Evolutionary conservation across 1,284 basidiomycete genomes (phyloP), one percentile per base, ranked within the genome.

Genomic region (Schizophyllum amplum): DNA sequence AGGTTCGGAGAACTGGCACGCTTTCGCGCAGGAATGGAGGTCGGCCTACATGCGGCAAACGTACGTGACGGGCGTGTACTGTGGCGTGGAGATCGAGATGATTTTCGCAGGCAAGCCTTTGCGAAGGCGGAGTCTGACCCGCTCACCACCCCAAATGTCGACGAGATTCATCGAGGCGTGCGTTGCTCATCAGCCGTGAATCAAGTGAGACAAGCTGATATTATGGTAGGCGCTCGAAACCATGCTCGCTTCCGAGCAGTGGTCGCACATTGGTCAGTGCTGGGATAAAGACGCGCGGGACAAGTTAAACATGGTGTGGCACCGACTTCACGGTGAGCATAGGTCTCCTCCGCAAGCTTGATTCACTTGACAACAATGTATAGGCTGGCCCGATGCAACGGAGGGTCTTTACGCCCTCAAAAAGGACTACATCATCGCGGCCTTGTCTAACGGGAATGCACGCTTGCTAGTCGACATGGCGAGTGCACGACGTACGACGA

Each of bases 391-490:
- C 0, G 85, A 87, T 63, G 64, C 75, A 4, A 65, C 74, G 5
- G 67, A 72, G 0, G 81, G 81, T 0, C 67, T 87, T 17, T 61
- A 73, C 49, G 70, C 68, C 1, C 67, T 86, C 51, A 82, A 81
- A 69, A 75, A 80, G 54, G 64, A 77, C n/a, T n/a, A n/a, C n/a
- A n/a, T n/a, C n/a, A n/a, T n/a, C n/a, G n/a, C n/a, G n/a, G n/a
- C n/a, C n/a, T n/a, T n/a, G n/a, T n/a, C n/a, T n/a, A n/a, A n/a
- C n/a, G n/a, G n/a, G n/a, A n/a, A 6, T 27, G 55, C 82, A 27
- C 71, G 79, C 11, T 68, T 85, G 1, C 71, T 86, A 4, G 69
- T 82, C 0, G 82, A 87, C 63, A 76, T 86, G 79, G 81, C 17
- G 7, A 42, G 33, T 17, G 33, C 33, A 2, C 33, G 11, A 9